Base-by-base conservation (phyloP, 805 yeast species). In the Candida dajiaensis region DNA sequence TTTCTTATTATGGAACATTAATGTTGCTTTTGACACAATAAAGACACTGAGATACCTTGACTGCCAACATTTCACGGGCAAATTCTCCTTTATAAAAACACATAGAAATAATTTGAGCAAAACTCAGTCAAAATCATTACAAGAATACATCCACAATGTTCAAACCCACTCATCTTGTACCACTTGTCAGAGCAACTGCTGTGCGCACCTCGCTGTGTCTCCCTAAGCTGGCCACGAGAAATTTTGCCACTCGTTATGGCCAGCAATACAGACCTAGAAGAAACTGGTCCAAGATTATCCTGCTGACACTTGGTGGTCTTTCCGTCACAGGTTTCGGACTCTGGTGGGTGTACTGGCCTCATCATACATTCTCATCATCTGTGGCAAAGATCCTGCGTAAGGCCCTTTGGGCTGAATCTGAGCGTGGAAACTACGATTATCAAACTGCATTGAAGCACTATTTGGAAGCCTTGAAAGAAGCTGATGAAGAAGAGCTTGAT, bases 391-490 rank as follows among this genome's bases (percentile, higher is more conserved):
- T 77, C 22, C 66, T 92, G 51, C 71, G 96, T 36, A 77, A 81
- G 56, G 97, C 85, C 0, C 68, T 90, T 6, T 80, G 90, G 85
- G 90, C 92, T 2, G 97, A 92, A 62, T 73, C 84, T 41, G 84
- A 82, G 42, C 81, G 80, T 56, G 65, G 67, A 18, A 59, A 64
- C 9, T 70, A 71, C 42, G 85, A 86, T 60, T 84, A 77, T 64
- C 71, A 75, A 44, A 69, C 78, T 50, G 96, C 97, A 0, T 68
- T 89, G 49, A 74, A 76, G 48, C 72, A 75, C 55, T 92, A 90
- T 64, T 73, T 87, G 39, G 83, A 83, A 52, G 96, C 96, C 0
- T 66, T 89, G 23, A 72, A 78, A 25, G 74, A 77, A 50, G 83
- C 89, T 36, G 74, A 80, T 33, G 68, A 72, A 23, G 65, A 79